Percentiles rank a stretch among this genome's conserved stretches.
These are phyloP conservation scores for Trichophaea hybrida DNA, from an alignment of 2,329 filamentous ascomycete species.

Conservation along the genomic window DNA sequence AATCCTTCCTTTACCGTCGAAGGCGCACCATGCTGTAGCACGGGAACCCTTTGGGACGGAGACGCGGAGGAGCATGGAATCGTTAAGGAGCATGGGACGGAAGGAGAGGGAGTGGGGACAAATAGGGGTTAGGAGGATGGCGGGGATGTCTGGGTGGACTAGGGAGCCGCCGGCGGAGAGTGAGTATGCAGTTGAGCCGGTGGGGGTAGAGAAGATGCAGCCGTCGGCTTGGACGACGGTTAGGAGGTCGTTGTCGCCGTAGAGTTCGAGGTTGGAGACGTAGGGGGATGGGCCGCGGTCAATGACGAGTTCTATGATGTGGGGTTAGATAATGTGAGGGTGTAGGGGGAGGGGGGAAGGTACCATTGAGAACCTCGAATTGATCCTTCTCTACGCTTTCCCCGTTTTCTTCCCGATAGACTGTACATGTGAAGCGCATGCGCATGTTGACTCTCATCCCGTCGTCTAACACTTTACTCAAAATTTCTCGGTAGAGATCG, in stretches of 20 bases:
- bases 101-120: slow-evolving; percentile 95
- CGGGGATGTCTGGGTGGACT: slow-evolving; percentile 91
- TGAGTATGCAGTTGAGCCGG: slow-evolving; percentile 87
- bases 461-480: slow-evolving; percentile 83
- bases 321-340: slow-evolving; percentile 7
- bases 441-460: slow-evolving; percentile 96
- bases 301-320: slow-evolving; percentile 66
- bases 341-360: background rate
- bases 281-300: slow-evolving; percentile 93
- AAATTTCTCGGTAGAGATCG: slow-evolving; percentile 69
- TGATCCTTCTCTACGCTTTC: slow-evolving; percentile 80
- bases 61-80: slow-evolving; percentile 82
- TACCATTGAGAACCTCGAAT: slow-evolving; percentile 79
- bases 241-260: slow-evolving; percentile 85
- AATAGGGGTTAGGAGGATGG: slow-evolving; percentile 90
- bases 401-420: slow-evolving; percentile 58
- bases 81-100: slow-evolving; percentile 92
- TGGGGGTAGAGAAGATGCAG: slow-evolving; percentile 94
- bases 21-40: slow-evolving; percentile 89
- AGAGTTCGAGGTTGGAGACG: slow-evolving; percentile 90
- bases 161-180: slow-evolving; percentile 89
- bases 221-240: slow-evolving; percentile 95
- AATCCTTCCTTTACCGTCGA: slow-evolving; percentile 90
- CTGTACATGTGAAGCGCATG: slow-evolving; percentile 97
- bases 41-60: slow-evolving; percentile 72